These are phyloP conservation scores for Penicillium psychrosexuale DNA, from an alignment of 2,329 filamentous ascomycete genomes.

Conservation along the genomic window DNA sequence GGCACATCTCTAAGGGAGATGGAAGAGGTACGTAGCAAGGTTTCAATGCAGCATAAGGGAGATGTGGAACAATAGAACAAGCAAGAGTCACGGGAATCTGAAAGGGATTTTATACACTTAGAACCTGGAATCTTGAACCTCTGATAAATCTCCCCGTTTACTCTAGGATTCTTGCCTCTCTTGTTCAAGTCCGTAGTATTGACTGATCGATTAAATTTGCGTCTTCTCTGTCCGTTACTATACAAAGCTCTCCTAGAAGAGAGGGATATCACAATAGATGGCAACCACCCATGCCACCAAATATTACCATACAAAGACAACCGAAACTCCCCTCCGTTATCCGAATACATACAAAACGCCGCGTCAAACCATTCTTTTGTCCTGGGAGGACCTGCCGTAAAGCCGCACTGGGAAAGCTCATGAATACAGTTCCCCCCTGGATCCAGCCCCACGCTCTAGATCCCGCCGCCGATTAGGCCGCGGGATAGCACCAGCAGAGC, in stretches of 20 bases:
- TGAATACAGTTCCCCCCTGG: constrained; percentile 38
- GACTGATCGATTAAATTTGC: background rate
- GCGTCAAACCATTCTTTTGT: background rate
- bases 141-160: background rate
- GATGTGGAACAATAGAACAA: background rate
- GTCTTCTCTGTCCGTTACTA: constrained; percentile 12
- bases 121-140: too few relatives aligned
- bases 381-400: background rate
- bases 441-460: constrained; percentile 34
- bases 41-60: background rate
- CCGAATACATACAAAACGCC: constrained; percentile 4
- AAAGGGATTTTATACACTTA: background rate
- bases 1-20: too few relatives aligned
- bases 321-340: constrained; percentile 2
- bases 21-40: background rate
- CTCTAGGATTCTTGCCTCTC: background rate
- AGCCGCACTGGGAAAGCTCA: constrained; percentile 10
- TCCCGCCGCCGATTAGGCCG: constrained; percentile 32
- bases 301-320: background rate
- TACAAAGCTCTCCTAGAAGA: constrained; percentile 14
- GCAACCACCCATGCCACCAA: constrained; percentile 2
- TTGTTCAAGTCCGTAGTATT: background rate
- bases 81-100: background rate
- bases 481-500: constrained; percentile 23
- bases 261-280: constrained; percentile 21